Conservation (phyloP, 2,329 filamentous ascomycete genomes). For the Talaromyces marneffei region DNA sequence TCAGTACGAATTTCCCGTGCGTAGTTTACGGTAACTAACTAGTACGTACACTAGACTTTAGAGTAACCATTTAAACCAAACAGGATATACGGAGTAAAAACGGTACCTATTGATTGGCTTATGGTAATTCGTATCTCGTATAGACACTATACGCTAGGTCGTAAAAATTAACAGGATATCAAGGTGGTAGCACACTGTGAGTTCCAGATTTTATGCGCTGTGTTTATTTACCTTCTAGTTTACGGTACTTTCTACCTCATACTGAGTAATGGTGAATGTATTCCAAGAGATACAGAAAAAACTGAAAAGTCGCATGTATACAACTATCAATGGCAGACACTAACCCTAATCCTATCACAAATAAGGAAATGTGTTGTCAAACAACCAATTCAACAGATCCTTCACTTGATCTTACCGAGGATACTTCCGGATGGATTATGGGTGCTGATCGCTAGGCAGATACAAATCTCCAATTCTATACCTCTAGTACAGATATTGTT, state of each 20-base stretch:
- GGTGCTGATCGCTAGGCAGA: neutral
- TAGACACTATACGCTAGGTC: too few species aligned
- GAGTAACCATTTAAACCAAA: too few species aligned
- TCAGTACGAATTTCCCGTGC: neutral
- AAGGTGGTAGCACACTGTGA: neutral
- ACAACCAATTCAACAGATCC: neutral
- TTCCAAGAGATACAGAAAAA: neutral
- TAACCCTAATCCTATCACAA: neutral
- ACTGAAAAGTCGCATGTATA: neutral
- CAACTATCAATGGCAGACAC: neutral
- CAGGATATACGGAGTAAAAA: too few species aligned
- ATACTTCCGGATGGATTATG: neutral
- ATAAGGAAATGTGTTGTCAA: too few species aligned
- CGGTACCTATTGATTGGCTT: too few species aligned
- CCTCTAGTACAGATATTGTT: neutral
- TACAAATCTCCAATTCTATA: too few species aligned
- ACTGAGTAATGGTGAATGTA: too few species aligned
- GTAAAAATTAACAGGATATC: slow-evolving; percentile 15
- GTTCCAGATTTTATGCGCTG: neutral
- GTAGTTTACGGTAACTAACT: too few species aligned
- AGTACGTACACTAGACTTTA: too few species aligned
- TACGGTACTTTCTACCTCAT: neutral
- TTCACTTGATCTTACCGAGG: neutral
- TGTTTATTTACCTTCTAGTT: neutral
- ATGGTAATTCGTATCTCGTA: too few species aligned